A percentile compares a stretch with the other conserved stretches of the same genome.
phyloP scores from a whole-genome alignment of 108 stramenopile genomes.

The Cylindrotheca closterium region DNA sequence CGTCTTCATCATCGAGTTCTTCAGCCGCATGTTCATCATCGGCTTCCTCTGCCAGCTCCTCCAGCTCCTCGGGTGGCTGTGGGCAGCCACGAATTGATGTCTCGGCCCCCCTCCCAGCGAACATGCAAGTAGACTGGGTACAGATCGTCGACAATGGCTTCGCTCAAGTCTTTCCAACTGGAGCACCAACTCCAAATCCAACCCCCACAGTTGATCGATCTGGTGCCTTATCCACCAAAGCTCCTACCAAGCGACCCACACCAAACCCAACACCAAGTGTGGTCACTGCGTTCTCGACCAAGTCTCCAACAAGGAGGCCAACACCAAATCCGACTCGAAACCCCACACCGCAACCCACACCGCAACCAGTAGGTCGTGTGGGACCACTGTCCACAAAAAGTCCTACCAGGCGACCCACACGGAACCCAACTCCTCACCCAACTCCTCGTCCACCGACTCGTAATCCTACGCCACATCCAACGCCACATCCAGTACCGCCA shows the following conservation, averaged over 20 bases:
- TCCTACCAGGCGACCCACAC: not conserved
- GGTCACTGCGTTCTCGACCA: not conserved
- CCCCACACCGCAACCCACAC: not conserved
- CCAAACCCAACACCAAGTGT: not conserved
- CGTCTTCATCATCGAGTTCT: constrained; percentile 3
- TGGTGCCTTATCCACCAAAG: not conserved
- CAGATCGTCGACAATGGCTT: constrained; percentile 26
- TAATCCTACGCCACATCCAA: constrained; percentile 1
- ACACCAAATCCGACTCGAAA: not conserved
- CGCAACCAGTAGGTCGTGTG: not conserved
- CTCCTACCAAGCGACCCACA: not conserved
- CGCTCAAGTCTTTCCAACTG: not conserved
- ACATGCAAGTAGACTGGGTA: constrained; percentile 42
- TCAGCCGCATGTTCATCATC: constrained; percentile 6
- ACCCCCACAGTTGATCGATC: not conserved
- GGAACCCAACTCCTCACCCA: not conserved
- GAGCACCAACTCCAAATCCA: not conserved
- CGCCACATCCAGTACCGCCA: not conserved
- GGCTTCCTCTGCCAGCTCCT: not conserved
- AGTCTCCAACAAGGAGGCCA: not conserved
- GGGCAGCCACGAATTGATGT: constrained; percentile 12
- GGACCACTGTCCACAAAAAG: not conserved
- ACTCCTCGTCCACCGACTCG: not conserved
- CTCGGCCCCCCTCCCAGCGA: constrained; percentile 18
- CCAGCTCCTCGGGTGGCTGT: constrained; percentile 5